A percentile compares a stretch with the other conserved stretches of the same genome.
These are phyloP conservation scores for Lithohypha guttulata DNA, from an alignment of 2,329 filamentous ascomycete species.

Conservation along the genomic window DNA sequence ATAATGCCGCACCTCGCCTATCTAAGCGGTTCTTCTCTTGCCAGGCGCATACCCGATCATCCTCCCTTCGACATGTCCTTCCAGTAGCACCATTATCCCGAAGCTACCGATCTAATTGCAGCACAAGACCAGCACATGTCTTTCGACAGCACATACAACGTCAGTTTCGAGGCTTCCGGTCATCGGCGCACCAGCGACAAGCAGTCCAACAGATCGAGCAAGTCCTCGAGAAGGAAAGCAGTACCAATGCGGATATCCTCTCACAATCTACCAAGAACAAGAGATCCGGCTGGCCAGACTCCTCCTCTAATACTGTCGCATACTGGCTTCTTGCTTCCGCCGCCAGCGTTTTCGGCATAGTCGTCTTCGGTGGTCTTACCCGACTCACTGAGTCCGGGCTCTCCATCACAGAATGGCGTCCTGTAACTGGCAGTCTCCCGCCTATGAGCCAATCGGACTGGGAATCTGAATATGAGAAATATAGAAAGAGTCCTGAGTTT, in stretches of 20 bases:
- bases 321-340: slow-evolving; percentile 92
- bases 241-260: too few species aligned
- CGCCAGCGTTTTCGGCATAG: slow-evolving; percentile 89
- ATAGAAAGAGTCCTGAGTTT: slow-evolving; percentile 86
- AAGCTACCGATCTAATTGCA: too few species aligned
- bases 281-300: slow-evolving; percentile 41
- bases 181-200: slow-evolving; percentile 3
- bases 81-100: too few species aligned
- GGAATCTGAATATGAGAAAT: slow-evolving; percentile 88
- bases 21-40: slow-evolving; percentile 20
- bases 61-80: background rate
- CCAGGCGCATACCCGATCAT: background rate
- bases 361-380: slow-evolving; percentile 88
- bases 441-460: slow-evolving; percentile 70
- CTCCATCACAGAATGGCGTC: slow-evolving; percentile 97
- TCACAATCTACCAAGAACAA: too few species aligned
- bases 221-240: too few species aligned
- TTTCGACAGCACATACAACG: too few species aligned
- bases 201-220: background rate
- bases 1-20: slow-evolving; percentile 17
- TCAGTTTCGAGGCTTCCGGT: too few species aligned
- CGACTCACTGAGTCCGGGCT: slow-evolving; percentile 90
- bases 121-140: too few species aligned
- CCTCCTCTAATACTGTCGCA: slow-evolving; percentile 64
- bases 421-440: slow-evolving; percentile 83